Conservation (phyloP, 2,329 filamentous ascomycete species). For the Hymenotorrendiella dingleyae region DNA sequence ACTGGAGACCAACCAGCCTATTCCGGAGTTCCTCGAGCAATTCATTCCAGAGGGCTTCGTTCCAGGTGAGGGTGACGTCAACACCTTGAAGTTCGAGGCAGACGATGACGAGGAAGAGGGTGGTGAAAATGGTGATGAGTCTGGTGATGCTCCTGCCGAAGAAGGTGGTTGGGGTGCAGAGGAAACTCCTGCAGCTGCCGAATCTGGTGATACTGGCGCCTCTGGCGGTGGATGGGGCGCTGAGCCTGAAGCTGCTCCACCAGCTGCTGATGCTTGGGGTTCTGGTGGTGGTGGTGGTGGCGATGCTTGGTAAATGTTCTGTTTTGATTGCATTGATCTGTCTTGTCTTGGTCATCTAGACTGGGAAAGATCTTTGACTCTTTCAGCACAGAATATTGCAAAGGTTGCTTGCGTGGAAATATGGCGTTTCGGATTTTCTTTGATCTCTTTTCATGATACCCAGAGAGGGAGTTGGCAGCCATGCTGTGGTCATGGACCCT, state of each 20-base stretch:
- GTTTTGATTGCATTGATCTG: not conserved
- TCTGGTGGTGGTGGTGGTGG: not conserved
- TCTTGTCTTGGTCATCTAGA: not conserved
- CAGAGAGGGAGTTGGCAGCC: too few relatives aligned
- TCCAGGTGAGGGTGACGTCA: constrained; percentile 25
- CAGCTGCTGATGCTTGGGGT: not conserved
- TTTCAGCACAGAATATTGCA: too few relatives aligned
- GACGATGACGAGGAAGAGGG: constrained; percentile 21
- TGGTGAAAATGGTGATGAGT: too few relatives aligned
- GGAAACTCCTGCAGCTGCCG: not conserved
- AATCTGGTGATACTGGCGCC: not conserved
- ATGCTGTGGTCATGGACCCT: too few relatives aligned
- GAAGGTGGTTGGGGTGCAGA: constrained; percentile 2
- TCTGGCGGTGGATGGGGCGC: constrained; percentile 4
- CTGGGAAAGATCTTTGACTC: too few relatives aligned
- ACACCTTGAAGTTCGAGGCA: constrained; percentile 23
- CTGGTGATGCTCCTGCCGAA: constrained; percentile 5
- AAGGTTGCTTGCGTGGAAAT: too few relatives aligned
- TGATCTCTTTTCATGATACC: too few relatives aligned
- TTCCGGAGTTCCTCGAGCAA: constrained; percentile 75
- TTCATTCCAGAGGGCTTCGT: constrained; percentile 51
- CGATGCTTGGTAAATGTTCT: not conserved
- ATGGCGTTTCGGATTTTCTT: too few relatives aligned
- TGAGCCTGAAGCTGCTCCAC: not conserved
- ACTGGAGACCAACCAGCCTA: constrained; percentile 67